Conservation (phyloP, 2,329 filamentous ascomycete species). For the Dactylellina drechsleri region DNA sequence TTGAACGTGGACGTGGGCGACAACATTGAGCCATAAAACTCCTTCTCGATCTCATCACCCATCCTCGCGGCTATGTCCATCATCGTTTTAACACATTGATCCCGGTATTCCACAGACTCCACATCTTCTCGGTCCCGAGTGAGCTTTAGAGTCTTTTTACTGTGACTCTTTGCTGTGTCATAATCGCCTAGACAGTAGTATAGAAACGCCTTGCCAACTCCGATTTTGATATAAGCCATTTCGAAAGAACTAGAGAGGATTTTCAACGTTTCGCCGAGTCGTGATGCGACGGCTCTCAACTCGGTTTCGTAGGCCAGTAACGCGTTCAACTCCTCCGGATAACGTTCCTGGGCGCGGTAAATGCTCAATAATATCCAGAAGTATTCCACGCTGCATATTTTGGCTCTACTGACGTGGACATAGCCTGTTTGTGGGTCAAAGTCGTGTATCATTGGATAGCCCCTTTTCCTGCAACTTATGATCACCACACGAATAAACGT, state of each 20-base stretch:
- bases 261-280: too few relatives aligned
- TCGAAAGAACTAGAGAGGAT: not conserved
- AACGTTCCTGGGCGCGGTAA: not conserved
- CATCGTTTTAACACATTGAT: not conserved
- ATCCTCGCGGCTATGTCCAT: not conserved
- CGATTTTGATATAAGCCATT: not conserved
- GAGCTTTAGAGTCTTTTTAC: constrained; percentile 1
- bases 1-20: too few relatives aligned
- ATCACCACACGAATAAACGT: not conserved
- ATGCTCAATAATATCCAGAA: not conserved
- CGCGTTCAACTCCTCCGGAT: not conserved
- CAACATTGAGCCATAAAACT: too few relatives aligned
- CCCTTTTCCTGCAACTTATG: not conserved
- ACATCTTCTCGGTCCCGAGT: not conserved
- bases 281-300: not conserved
- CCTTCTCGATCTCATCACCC: not conserved
- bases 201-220: not conserved
- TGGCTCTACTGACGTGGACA: too few relatives aligned
- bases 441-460: not conserved
- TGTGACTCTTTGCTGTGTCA: not conserved
- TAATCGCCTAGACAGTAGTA: not conserved
- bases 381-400: too few relatives aligned
- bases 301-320: not conserved
- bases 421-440: too few relatives aligned
- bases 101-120: not conserved